Evolutionary conservation across 768 basidiomycete species (phyloP).

Genomic region (Phylloporus rhodoxanthus): DNA sequence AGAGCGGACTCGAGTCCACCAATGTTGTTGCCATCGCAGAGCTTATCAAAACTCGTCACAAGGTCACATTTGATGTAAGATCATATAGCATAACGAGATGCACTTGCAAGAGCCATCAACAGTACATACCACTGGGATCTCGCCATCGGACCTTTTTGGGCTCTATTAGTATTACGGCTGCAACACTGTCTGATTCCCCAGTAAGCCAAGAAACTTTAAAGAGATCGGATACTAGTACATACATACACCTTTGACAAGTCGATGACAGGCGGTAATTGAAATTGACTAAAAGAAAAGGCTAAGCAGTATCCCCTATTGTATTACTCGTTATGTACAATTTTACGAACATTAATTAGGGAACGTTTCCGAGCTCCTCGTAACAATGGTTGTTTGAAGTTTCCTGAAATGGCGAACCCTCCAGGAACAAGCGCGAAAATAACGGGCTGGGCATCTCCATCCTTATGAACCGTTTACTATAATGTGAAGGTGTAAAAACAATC

Average conservation of each 20-base stretch:
- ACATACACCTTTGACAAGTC: background rate
- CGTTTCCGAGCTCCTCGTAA: background rate
- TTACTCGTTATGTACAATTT: background rate
- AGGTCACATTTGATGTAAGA: background rate
- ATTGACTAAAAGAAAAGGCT: background rate
- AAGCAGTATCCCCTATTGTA: background rate
- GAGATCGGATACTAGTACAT: background rate
- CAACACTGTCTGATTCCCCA: background rate
- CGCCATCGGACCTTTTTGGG: background rate
- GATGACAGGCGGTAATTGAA: background rate
- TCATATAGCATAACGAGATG: background rate
- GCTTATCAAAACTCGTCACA: background rate
- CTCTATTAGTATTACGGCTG: background rate
- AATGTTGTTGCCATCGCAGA: background rate
- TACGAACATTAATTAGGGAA: background rate
- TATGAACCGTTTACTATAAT: too few species aligned
- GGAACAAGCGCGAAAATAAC: background rate
- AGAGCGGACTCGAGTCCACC: too few species aligned
- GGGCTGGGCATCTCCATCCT: background rate
- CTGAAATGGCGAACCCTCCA: background rate
- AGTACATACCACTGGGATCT: background rate
- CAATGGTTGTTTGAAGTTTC: background rate
- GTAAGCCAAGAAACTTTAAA: background rate
- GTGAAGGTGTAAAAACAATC: too few species aligned
- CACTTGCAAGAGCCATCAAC: background rate